Percentiles rank a stretch among this genome's conserved stretches.
Conservation (phyloP, 371 early-diverging fungal genomes). For the Mucor plumbeus region DNA sequence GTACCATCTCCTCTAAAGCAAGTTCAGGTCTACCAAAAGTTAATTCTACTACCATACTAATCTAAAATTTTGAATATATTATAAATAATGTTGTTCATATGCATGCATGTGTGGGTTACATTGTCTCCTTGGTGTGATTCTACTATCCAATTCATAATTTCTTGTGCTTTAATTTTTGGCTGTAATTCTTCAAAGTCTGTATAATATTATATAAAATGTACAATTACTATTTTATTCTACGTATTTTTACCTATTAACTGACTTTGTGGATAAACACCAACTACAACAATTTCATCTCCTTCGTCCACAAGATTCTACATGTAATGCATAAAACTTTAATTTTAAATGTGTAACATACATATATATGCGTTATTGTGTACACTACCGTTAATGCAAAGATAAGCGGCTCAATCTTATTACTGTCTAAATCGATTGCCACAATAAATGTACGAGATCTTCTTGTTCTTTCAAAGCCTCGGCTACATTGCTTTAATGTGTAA, state of each 20-base stretch:
- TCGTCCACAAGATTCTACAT: constrained; percentile 21
- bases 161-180: constrained; percentile 21
- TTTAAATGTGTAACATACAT: neutral
- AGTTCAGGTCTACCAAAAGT: constrained; percentile 19
- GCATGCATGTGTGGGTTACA: neutral
- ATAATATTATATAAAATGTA: too few relatives aligned
- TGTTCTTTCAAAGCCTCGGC: constrained; percentile 23
- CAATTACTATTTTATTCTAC: too few relatives aligned
- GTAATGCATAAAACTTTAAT: neutral
- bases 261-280: constrained; percentile 13
- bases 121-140: constrained; percentile 19
- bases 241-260: neutral
- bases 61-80: constrained; percentile 4
- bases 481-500: constrained; percentile 25
- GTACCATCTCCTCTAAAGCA: constrained; percentile 23
- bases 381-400: constrained; percentile 27
- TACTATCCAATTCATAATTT: constrained; percentile 22
- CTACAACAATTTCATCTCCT: constrained; percentile 21
- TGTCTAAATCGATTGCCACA: constrained; percentile 32
- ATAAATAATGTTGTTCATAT: neutral
- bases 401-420: constrained; percentile 19
- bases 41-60: constrained; percentile 22
- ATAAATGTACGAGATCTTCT: constrained; percentile 31
- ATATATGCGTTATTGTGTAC: neutral
- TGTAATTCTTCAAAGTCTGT: neutral